Evolutionary conservation across 495 filamentous ascomycete species (phyloP), one percentile per base, ranked within the genome.

Genomic region (Recurvomyces mirabilis): DNA sequence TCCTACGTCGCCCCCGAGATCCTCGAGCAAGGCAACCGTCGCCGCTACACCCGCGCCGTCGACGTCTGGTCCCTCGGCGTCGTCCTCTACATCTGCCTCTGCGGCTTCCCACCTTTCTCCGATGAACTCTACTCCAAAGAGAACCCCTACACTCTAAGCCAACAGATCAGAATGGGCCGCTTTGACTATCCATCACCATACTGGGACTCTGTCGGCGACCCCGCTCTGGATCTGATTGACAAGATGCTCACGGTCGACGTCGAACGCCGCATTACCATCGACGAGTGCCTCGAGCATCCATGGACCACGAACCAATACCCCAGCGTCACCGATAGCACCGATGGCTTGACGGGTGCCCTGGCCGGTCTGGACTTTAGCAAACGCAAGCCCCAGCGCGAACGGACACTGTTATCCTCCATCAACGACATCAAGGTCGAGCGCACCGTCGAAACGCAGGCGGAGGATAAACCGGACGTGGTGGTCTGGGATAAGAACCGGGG

Each of bases 71-170:
- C 87, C 0, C 74, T 96, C 13, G 93, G 93, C 11, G 93, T 99
- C 9, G 93, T 96, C n/a, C 74, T 99, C 17, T 99, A 99, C 63
- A 96, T 99, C 52, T 96, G 88, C 58, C 77, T 99, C 12, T 99
- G 93, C 59, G 93, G 93, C 3, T 99, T 96, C 54, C 91, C 93
- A 3, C 93, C 93, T 0, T 99, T 99, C 66, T 87, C 81, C 2
- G 93, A 96, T 51, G 93, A 99, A 62, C 77, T 96, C 0, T 82
- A 74, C 54, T 82, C 77, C 4, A 44, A 61, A 4, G 77, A 85
- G 31, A 82, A 87, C 49, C 93, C 89, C 9, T 94, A 84, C 51
- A 87, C 72, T 0, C 71, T 99, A 13, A 81, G 83, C 0, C 84
- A 99, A 50, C 78, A 96, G 65, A 99, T 99, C 63, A 84, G 81